These are phyloP conservation scores for Fusarium subtropicale DNA, from an alignment of 2,329 filamentous ascomycete species.

Conservation along the genomic window DNA sequence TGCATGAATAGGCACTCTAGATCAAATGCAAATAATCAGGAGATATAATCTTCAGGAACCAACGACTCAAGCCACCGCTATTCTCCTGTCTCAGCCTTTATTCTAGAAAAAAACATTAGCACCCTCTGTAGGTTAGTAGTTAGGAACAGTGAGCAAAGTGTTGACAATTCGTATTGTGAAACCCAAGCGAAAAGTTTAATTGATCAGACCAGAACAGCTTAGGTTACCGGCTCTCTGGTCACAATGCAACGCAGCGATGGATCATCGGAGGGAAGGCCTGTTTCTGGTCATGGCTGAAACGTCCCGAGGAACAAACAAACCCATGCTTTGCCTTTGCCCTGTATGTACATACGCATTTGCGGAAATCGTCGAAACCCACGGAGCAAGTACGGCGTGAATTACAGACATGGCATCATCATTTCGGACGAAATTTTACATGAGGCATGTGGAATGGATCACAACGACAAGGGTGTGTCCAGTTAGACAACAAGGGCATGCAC, in stretches of 20 bases:
- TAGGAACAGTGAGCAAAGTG: neutral
- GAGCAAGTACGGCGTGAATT: neutral
- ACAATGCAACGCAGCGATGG: slow-evolving; percentile 35
- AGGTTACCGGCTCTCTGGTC: slow-evolving; percentile 42
- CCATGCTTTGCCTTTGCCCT: neutral
- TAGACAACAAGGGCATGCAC: slow-evolving; percentile 5
- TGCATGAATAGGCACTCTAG: neutral
- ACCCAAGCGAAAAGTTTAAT: slow-evolving; percentile 36
- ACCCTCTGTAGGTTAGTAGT: neutral
- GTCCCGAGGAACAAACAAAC: slow-evolving; percentile 20
- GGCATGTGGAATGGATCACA: slow-evolving; percentile 17
- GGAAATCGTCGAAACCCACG: slow-evolving; percentile 6
- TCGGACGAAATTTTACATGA: slow-evolving; percentile 7
- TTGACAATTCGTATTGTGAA: slow-evolving; percentile 34
- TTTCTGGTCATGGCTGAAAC: slow-evolving; percentile 42
- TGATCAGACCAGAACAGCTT: slow-evolving; percentile 26
- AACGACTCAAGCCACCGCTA: neutral
- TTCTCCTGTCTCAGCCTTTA: neutral
- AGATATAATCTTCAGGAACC: neutral
- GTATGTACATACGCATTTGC: neutral
- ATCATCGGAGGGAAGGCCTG: slow-evolving; percentile 32
- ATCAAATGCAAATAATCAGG: neutral
- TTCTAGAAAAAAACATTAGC: slow-evolving; percentile 20
- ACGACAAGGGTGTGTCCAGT: slow-evolving; percentile 11
- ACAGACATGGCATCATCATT: slow-evolving; percentile 17